Percentiles rank a stretch among this genome's conserved stretches.
Evolutionary conservation across 2,329 filamentous ascomycete genomes (phyloP).

Genomic region (Torrubiella hemipterigena): DNA sequence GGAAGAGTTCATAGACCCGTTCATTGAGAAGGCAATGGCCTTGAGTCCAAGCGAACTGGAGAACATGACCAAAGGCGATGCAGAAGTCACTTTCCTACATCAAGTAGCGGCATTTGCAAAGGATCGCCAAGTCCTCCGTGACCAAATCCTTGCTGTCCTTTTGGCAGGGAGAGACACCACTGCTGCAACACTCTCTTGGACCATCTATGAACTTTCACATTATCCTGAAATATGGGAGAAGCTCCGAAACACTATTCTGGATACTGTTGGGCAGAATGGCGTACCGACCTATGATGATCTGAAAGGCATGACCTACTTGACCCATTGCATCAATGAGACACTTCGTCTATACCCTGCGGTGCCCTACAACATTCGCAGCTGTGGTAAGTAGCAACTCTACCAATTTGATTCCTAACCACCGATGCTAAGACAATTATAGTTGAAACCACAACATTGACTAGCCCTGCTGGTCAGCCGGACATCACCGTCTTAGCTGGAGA

Average conservation of each 20-base stretch:
- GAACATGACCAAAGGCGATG: conserved; percentile 58
- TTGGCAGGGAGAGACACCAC: conserved; percentile 84
- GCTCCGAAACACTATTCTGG: conserved; percentile 61
- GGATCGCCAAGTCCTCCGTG: conserved; percentile 58
- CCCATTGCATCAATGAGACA: conserved; percentile 62
- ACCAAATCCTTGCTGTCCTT: conserved; percentile 73
- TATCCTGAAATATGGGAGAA: conserved; percentile 55
- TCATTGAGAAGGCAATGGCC: conserved; percentile 61
- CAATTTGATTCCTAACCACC: background rate
- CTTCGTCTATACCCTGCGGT: conserved; percentile 67
- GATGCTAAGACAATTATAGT: background rate
- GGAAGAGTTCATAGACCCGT: conserved; percentile 64
- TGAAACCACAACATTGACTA: conserved; percentile 61
- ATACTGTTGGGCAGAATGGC: conserved; percentile 48
- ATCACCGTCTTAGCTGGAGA: background rate
- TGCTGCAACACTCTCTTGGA: conserved; percentile 68
- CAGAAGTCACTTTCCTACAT: conserved; percentile 74
- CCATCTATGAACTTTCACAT: conserved; percentile 67
- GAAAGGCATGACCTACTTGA: conserved; percentile 77
- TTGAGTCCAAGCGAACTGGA: conserved; percentile 62
- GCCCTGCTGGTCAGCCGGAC: conserved; percentile 22
- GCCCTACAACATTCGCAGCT: conserved; percentile 65
- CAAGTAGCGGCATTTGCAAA: conserved; percentile 73
- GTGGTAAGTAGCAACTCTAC: conserved; percentile 32
- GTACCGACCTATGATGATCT: conserved; percentile 65